Percentiles rank a stretch among this genome's conserved stretches.
phyloP scores from a whole-genome alignment of 805 yeast species.

The Spathaspora girioi region DNA sequence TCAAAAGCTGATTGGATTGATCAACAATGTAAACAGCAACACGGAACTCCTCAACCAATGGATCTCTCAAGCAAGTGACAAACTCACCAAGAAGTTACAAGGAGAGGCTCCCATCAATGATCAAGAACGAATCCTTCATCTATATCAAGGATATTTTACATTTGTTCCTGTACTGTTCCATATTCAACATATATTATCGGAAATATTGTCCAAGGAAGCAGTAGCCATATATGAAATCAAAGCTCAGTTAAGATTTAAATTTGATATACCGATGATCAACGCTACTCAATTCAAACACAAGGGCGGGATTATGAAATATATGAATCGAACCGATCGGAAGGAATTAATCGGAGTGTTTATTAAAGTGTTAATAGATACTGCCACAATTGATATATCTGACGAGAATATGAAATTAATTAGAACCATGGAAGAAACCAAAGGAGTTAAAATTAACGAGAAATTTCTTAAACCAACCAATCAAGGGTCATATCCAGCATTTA shows the following conservation, averaged over 20 bases:
- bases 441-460: neutral
- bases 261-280: neutral
- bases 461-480: neutral
- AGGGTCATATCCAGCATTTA: neutral
- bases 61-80: neutral
- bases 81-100: neutral
- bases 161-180: neutral
- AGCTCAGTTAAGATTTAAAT: neutral
- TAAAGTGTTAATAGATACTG: neutral
- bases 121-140: neutral
- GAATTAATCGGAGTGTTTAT: neutral
- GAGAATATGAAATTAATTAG: neutral
- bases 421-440: neutral
- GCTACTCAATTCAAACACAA: neutral
- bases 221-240: neutral
- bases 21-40: neutral
- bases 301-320: neutral
- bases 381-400: neutral
- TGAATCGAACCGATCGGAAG: neutral
- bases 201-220: neutral
- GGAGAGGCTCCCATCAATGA: neutral
- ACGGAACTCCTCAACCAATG: neutral
- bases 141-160: neutral
- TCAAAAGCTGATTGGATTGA: neutral
- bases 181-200: neutral